Base-by-base conservation (phyloP, 345 rosid species). In the Arabidopsis arenosa region DNA sequence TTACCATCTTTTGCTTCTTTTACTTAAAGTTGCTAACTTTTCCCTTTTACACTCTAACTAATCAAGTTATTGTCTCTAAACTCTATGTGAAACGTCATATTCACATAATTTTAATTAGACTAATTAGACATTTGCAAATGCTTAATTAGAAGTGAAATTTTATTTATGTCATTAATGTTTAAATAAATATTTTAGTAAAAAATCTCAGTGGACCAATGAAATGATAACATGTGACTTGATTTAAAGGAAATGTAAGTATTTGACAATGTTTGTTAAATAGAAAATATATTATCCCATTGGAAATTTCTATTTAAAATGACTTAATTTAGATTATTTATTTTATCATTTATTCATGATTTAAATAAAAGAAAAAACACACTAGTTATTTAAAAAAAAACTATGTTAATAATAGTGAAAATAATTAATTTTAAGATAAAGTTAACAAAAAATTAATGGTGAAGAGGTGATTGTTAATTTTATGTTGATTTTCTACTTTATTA, bases 21-120 rank as follows among this genome's bases (percentile, higher is more conserved):
- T 28, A 54, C 44, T 76, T 76, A 76, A 76, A 76, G 80, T 55
- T 63, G 53, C 5, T 14, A 54, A n/a, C 60, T 70, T 63, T 76
- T 37, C 57, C 52, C 60, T 37, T 30, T 17, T 45, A 44, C 70
- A 76, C 70, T 21, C 75, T 44, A 53, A 37, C 70, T 69, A 52
- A 68, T 51, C 23, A 68, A n/a, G 33, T 33, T 68, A 17, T 39
- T 66, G 21, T 33, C 26, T 62, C 63, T 33, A 53, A 62, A 18
- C 69, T 36, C 49, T 44, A 28, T 40, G 59, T 66, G 44, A 41
- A 52, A 58, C 59, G 40, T 68, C 74, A 53, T 21, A 52, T 39
- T 67, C 26, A 75, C 68, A 75, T 58, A 7, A 43, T 17, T 49
- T 58, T 67, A 13, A 15, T 17, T 8, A 17, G 21, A 48, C 6